These are phyloP conservation scores for Cenchrus purpureus DNA, from an alignment of 176 grass and related monocot species.

Conservation along the genomic window DNA sequence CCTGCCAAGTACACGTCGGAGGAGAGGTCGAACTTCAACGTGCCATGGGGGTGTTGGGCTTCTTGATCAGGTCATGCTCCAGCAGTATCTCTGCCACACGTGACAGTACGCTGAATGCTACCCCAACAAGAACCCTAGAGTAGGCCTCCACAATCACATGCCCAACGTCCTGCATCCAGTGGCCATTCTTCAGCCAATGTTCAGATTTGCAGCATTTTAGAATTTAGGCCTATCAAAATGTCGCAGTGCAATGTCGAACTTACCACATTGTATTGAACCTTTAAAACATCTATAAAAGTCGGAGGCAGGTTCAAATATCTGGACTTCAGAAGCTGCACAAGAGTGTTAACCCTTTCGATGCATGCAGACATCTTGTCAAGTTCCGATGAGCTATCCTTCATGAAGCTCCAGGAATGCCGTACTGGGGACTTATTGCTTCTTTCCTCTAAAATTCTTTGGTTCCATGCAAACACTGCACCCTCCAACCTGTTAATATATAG, in stretches of 20 bases:
- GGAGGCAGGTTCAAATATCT: constrained; percentile 80
- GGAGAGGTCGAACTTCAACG: constrained; percentile 89
- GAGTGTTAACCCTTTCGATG: constrained; percentile 69
- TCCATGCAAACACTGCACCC: constrained; percentile 85
- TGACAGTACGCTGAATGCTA: constrained; percentile 82
- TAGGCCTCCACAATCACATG: constrained; percentile 89
- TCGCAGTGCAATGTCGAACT: constrained; percentile 18
- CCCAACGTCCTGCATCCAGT: constrained; percentile 66
- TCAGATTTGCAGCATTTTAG: neutral
- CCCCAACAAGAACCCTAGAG: constrained; percentile 74
- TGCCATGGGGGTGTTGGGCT: constrained; percentile 81
- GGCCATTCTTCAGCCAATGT: neutral
- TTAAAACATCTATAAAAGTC: constrained; percentile 82
- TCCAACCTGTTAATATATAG: constrained; percentile 69
- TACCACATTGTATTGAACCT: constrained; percentile 95
- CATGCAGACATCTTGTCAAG: constrained; percentile 61
- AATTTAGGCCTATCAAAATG: neutral
- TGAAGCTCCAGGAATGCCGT: constrained; percentile 75
- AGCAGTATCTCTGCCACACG: constrained; percentile 83
- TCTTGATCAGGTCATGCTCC: constrained; percentile 92
- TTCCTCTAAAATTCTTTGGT: constrained; percentile 69
- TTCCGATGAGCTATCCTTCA: constrained; percentile 72
- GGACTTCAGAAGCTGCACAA: constrained; percentile 74
- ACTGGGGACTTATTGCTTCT: constrained; percentile 55
- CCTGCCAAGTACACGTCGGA: constrained; percentile 90